Conservation (phyloP, 768 basidiomycete species). For the Mycena metata region DNA sequence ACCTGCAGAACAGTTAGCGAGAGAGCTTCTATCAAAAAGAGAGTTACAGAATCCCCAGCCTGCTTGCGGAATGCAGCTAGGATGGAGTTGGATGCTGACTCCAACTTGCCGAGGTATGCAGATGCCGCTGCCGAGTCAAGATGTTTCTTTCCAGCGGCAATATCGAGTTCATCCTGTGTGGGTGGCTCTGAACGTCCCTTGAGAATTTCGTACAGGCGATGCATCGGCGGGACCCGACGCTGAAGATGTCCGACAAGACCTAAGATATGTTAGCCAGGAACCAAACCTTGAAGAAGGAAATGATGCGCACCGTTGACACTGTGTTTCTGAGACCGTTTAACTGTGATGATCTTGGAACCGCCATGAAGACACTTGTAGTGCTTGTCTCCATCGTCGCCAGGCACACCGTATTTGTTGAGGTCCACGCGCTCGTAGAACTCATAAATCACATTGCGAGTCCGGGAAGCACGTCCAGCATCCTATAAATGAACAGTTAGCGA, state of each 20-base stretch:
- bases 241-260: conserved; percentile 31
- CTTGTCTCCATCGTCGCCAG: conserved; percentile 22
- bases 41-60: conserved; percentile 9
- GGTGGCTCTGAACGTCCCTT: conserved; percentile 20
- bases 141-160: conserved; percentile 26
- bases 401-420: conserved; percentile 16
- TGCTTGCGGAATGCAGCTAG: conserved; percentile 40
- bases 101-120: conserved; percentile 29
- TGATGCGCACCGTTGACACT: conserved; percentile 9
- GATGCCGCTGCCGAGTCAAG: conserved; percentile 12
- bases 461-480: too few species aligned
- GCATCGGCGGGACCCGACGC: conserved; percentile 21
- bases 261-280: background rate
- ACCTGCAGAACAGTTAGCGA: conserved; percentile 10
- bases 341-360: conserved; percentile 19
- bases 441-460: conserved; percentile 23
- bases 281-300: too few species aligned
- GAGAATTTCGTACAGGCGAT: conserved; percentile 29
- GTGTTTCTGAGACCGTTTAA: conserved; percentile 20
- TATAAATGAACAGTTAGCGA: too few species aligned
- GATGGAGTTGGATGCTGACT: conserved; percentile 36
- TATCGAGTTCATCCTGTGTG: conserved; percentile 23
- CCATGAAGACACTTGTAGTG: conserved; percentile 39
- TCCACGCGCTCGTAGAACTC: conserved; percentile 30
- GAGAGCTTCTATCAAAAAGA: background rate